These are phyloP conservation scores for Xylariaceae sp. DNA, from an alignment of 2,329 filamentous ascomycete genomes.

Conservation along the genomic window DNA sequence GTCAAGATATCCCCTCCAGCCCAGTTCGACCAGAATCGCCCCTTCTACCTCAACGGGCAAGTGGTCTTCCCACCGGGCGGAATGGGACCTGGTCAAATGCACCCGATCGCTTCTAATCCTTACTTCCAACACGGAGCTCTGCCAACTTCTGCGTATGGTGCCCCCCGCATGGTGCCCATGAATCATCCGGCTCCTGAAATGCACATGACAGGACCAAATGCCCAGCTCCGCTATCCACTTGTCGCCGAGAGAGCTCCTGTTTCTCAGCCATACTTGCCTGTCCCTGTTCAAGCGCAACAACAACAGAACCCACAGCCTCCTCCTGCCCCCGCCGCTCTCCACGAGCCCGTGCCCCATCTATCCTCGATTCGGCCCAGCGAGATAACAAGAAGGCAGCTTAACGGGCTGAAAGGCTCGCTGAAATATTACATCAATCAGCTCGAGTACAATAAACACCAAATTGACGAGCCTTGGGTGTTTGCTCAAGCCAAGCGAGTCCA, in stretches of 20 bases:
- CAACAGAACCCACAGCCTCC: conserved; percentile 1
- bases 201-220: not conserved
- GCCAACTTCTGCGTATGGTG: conserved; percentile 15
- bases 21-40: conserved; percentile 41
- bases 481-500: conserved; percentile 33
- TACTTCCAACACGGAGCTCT: conserved; percentile 20
- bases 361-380: conserved; percentile 57
- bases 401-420: conserved; percentile 45
- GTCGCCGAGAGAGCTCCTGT: conserved; percentile 1
- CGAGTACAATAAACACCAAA: conserved; percentile 57
- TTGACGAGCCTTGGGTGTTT: conserved; percentile 39
- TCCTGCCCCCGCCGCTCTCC: conserved; percentile 11
- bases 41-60: conserved; percentile 42
- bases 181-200: conserved; percentile 4
- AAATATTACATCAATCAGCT: conserved; percentile 54
- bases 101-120: conserved; percentile 19
- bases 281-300: no score
- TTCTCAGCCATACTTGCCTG: conserved; percentile 1
- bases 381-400: conserved; percentile 55
- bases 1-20: conserved; percentile 37
- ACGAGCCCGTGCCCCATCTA: conserved; percentile 35
- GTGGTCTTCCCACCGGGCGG: conserved; percentile 35
- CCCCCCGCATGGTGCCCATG: conserved; percentile 14
- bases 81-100: conserved; percentile 14
- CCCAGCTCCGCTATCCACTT: conserved; percentile 8